phyloP scores from a whole-genome alignment of 495 filamentous ascomycete genomes.

The Bacidia gigantensis region DNA sequence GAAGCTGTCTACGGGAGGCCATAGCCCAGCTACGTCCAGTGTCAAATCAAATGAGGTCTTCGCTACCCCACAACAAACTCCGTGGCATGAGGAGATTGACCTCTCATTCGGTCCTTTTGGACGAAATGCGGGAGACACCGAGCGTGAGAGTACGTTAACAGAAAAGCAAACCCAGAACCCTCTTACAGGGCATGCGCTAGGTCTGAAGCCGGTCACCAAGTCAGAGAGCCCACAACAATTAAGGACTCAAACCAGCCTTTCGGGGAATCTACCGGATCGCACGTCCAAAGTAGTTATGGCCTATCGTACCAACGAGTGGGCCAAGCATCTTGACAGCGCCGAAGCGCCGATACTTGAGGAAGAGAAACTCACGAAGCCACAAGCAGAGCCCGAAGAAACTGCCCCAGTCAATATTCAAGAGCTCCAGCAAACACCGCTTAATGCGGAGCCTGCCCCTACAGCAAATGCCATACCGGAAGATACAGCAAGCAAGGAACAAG shows the following conservation, averaged over 20 bases:
- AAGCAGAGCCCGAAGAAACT: slow-evolving; percentile 30
- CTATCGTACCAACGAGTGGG: slow-evolving; percentile 94
- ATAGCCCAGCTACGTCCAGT: not conserved
- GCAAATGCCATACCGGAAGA: not conserved
- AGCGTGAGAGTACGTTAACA: not conserved
- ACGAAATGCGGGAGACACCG: not conserved
- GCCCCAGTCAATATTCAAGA: slow-evolving; percentile 51
- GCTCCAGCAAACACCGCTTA: slow-evolving; percentile 56
- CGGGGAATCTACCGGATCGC: slow-evolving; percentile 11
- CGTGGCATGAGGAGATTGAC: not conserved
- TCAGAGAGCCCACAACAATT: not conserved
- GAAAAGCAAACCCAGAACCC: not conserved
- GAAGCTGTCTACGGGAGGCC: not conserved
- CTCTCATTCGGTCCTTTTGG: not conserved
- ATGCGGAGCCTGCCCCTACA: slow-evolving; percentile 25
- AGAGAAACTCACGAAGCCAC: slow-evolving; percentile 32
- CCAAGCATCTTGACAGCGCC: slow-evolving; percentile 70
- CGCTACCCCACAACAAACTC: not conserved
- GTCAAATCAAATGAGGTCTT: not conserved
- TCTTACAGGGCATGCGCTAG: not conserved
- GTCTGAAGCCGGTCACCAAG: not conserved
- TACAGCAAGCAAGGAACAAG: not conserved
- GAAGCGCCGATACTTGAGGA: slow-evolving; percentile 62
- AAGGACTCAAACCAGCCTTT: not conserved
- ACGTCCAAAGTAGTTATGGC: slow-evolving; percentile 58